These are phyloP conservation scores for Fusarium sp. DNA, from an alignment of 2,329 filamentous ascomycete genomes.

Conservation along the genomic window DNA sequence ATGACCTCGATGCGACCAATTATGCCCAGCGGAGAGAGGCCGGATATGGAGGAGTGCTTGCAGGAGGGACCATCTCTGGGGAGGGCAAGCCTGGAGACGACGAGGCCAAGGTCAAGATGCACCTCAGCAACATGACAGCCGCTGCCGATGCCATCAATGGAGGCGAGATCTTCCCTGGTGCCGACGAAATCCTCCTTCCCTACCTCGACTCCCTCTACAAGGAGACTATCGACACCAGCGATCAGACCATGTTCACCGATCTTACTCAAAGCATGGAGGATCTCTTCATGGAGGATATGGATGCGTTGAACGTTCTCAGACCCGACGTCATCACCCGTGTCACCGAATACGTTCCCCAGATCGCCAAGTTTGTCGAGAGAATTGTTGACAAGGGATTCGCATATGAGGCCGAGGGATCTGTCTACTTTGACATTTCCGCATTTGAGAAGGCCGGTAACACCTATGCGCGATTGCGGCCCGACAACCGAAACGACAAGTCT, in stretches of 20 bases:
- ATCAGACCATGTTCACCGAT: constrained; percentile 83
- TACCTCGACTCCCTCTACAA: constrained; percentile 81
- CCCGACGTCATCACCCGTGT: constrained; percentile 88
- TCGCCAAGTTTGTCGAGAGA: constrained; percentile 84
- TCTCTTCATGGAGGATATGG: constrained; percentile 91
- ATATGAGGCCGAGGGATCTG: constrained; percentile 84
- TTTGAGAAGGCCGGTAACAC: constrained; percentile 88
- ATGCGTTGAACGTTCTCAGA: constrained; percentile 83
- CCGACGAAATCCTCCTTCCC: constrained; percentile 78
- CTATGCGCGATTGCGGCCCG: constrained; percentile 87
- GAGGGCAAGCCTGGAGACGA: constrained; percentile 76
- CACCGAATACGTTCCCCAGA: constrained; percentile 91
- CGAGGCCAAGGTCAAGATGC: constrained; percentile 92
- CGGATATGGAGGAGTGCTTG: constrained; percentile 65
- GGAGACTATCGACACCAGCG: constrained; percentile 69
- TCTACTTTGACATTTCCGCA: constrained; percentile 91
- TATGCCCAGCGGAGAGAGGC: constrained; percentile 63
- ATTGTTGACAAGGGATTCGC: constrained; percentile 89
- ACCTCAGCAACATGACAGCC: constrained; percentile 73
- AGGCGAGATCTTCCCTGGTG: constrained; percentile 64
- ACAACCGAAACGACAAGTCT: constrained; percentile 85
- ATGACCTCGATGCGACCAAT: constrained; percentile 60
- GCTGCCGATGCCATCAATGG: constrained; percentile 62
- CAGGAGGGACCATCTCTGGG: constrained; percentile 66
- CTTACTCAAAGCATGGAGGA: constrained; percentile 87